phyloP scores from a whole-genome alignment of 495 filamentous ascomycete genomes.

The Aspergillus bertholletiae region DNA sequence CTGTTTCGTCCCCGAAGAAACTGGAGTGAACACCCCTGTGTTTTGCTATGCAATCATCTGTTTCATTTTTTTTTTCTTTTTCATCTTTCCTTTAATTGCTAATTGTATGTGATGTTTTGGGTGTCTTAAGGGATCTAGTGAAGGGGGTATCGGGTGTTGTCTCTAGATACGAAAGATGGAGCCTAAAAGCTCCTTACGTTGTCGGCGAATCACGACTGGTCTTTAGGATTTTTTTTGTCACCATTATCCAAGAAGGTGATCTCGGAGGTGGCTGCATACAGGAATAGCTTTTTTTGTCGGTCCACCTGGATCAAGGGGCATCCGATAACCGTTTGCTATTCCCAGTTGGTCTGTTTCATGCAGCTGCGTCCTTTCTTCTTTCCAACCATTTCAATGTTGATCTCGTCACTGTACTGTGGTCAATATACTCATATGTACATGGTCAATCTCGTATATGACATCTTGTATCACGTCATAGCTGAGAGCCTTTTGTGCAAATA shows the following conservation, averaged over 20 bases:
- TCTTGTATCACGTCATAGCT: not conserved
- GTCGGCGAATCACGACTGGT: constrained; percentile 12
- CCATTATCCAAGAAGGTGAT: constrained; percentile 5
- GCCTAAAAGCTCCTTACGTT: constrained; percentile 10
- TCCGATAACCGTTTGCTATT: not conserved
- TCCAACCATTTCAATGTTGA: not conserved
- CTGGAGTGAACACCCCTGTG: constrained; percentile 3
- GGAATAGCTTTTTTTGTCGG: constrained; percentile 1
- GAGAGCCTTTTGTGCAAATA: not conserved
- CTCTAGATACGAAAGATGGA: constrained; percentile 11
- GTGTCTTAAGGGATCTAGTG: constrained; percentile 2
- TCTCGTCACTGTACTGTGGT: not conserved
- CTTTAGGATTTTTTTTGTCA: constrained; percentile 5
- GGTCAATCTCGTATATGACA: not conserved
- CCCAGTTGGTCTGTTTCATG: not conserved
- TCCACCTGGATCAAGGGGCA: not conserved
- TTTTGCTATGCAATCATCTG: not conserved
- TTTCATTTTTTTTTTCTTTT: not conserved
- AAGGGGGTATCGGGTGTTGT: constrained; percentile 10
- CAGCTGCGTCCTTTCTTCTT: not conserved
- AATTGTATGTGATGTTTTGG: constrained; percentile 6
- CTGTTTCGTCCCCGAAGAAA: not conserved
- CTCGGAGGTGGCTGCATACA: constrained; percentile 8
- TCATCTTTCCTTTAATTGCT: constrained; percentile 4
- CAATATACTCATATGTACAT: not conserved